Conservation (phyloP, 805 yeast species). For the Nakazawaea ishiwadae region DNA sequence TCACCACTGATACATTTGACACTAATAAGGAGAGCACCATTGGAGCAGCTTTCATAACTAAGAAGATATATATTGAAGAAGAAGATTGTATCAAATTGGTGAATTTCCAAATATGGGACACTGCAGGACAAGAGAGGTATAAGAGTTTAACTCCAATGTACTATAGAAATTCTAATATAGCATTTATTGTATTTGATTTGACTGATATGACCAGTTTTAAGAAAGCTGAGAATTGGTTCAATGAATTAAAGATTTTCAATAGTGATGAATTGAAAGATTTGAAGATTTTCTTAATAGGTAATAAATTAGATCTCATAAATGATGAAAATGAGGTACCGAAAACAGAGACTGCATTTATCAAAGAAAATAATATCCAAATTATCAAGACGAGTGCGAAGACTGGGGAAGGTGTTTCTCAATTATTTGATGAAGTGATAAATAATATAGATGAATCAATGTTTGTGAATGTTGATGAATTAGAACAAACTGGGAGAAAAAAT, state of each 20-base stretch:
- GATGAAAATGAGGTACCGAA: constrained; percentile 16
- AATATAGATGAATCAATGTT: constrained; percentile 24
- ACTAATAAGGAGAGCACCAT: constrained; percentile 84
- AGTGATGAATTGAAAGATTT: constrained; percentile 25
- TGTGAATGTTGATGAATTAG: constrained; percentile 18
- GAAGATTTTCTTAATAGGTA: constrained; percentile 62
- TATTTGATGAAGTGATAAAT: constrained; percentile 32
- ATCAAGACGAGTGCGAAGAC: constrained; percentile 64
- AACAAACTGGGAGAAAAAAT: neutral
- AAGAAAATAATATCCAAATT: constrained; percentile 17
- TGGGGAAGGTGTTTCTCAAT: constrained; percentile 52
- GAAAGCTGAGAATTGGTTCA: constrained; percentile 87
- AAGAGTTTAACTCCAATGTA: constrained; percentile 82
- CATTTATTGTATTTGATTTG: constrained; percentile 84
- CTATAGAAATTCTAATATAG: constrained; percentile 76
- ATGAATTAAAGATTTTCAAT: constrained; percentile 49
- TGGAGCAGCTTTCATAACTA: constrained; percentile 97
- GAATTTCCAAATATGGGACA: constrained; percentile 81
- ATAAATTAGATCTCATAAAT: constrained; percentile 63
- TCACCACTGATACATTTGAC: constrained; percentile 68
- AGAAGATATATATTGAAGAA: constrained; percentile 45
- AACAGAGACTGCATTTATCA: constrained; percentile 17
- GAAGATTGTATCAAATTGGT: constrained; percentile 20
- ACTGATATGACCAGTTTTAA: constrained; percentile 49
- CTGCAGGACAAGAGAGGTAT: constrained; percentile 93